A percentile compares a stretch with the other conserved stretches of the same genome.
phyloP scores from a whole-genome alignment of 495 filamentous ascomycete species.

The Xylaria acuta region DNA sequence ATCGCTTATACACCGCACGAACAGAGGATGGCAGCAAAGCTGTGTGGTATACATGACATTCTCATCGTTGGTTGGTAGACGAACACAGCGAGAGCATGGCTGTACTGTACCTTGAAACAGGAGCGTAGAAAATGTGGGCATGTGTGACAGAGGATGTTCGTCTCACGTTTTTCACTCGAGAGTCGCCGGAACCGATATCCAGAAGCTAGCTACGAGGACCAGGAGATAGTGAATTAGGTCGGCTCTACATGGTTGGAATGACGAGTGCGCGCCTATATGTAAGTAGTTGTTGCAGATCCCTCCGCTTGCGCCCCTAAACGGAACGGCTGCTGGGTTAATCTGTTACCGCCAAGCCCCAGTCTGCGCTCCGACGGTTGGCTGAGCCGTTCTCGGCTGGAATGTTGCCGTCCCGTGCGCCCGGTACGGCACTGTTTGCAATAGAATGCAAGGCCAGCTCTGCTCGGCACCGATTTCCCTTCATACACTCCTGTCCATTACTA shows the following conservation, averaged over 20 bases:
- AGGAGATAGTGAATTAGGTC: neutral
- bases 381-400: neutral
- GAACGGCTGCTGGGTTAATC: neutral
- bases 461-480: neutral
- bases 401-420: neutral
- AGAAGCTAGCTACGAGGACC: neutral
- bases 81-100: neutral
- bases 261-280: too few relatives aligned
- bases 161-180: neutral
- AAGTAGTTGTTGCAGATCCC: neutral
- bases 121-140: neutral
- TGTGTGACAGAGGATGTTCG: neutral
- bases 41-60: neutral
- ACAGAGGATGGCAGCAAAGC: neutral
- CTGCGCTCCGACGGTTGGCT: constrained; percentile 7
- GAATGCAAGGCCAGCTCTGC: neutral
- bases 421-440: neutral
- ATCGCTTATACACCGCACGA: neutral
- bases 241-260: neutral
- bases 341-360: neutral
- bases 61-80: constrained; percentile 1
- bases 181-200: constrained; percentile 1
- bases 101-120: constrained; percentile 2
- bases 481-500: neutral
- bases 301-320: neutral